Percentiles rank a stretch among this genome's conserved stretches.
Conservation (phyloP, 2,329 filamentous ascomycete genomes). For the Cordyceps javanica region DNA sequence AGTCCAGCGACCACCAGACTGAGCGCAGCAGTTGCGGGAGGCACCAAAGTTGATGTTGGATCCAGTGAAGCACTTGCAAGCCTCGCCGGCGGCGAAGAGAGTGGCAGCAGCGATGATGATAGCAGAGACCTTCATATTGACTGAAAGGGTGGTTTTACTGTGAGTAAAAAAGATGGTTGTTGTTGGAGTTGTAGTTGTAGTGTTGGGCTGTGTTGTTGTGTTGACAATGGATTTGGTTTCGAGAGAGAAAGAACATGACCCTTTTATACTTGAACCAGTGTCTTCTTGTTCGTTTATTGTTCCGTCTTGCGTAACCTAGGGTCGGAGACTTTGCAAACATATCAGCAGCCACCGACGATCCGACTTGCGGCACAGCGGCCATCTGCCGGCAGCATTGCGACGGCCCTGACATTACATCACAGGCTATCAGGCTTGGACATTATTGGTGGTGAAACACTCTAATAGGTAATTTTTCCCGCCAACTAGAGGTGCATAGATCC, state of each 20-base stretch:
- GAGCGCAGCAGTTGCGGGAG: neutral
- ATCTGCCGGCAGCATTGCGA: neutral
- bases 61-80: constrained; percentile 1
- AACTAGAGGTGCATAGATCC: neutral
- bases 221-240: neutral
- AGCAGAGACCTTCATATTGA: neutral
- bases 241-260: neutral
- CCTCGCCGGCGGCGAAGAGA: neutral
- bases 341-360: neutral
- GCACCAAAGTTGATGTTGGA: constrained; percentile 3
- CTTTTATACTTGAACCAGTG: neutral
- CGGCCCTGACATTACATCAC: neutral
- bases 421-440: neutral
- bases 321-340: neutral
- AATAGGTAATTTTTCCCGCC: neutral
- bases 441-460: neutral
- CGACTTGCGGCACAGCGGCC: neutral
- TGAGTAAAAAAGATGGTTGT: neutral
- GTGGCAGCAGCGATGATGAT: neutral
- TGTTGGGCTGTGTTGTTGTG: neutral
- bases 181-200: neutral
- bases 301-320: neutral
- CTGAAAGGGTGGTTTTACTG: neutral
- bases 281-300: neutral
- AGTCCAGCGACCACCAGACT: neutral